Conservation (phyloP, 352 stramenopile species). For the Saprolegnia diclina region DNA sequence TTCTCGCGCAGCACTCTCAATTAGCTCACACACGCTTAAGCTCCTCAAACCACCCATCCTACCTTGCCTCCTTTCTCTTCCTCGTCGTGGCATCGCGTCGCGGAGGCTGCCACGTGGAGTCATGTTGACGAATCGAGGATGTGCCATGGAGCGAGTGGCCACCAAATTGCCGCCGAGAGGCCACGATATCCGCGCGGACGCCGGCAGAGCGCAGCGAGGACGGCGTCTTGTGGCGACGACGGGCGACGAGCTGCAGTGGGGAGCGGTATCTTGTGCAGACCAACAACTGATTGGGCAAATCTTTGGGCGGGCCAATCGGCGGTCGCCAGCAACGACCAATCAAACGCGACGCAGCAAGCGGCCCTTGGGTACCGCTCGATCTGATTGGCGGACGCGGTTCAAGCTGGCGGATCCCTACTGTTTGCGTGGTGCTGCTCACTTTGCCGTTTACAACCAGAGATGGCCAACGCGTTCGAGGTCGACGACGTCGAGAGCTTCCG, state of each 20-base stretch:
- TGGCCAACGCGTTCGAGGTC: slow-evolving; percentile 13
- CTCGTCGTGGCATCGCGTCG: background rate
- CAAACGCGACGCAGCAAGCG: background rate
- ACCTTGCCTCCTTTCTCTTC: background rate
- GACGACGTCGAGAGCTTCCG: slow-evolving; percentile 15
- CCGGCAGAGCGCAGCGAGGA: background rate
- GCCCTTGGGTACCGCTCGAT: background rate
- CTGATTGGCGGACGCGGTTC: background rate
- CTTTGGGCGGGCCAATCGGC: background rate
- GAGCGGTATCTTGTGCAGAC: background rate
- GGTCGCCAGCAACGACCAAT: background rate
- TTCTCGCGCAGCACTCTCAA: slow-evolving; percentile 35
- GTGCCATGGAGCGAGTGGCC: background rate
- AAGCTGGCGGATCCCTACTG: background rate
- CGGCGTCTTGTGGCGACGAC: background rate
- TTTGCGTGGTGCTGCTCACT: background rate
- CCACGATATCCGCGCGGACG: too few species aligned
- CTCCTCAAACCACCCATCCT: background rate
- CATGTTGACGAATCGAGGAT: background rate
- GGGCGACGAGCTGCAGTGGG: too few species aligned
- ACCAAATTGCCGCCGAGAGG: background rate
- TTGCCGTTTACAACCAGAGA: background rate
- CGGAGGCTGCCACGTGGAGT: background rate
- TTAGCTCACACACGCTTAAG: background rate
- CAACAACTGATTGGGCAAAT: background rate